Percentiles rank a stretch among this genome's conserved stretches.
Conservation (phyloP, 208 protist genomes). For the Trypanosoma platydactyli region DNA sequence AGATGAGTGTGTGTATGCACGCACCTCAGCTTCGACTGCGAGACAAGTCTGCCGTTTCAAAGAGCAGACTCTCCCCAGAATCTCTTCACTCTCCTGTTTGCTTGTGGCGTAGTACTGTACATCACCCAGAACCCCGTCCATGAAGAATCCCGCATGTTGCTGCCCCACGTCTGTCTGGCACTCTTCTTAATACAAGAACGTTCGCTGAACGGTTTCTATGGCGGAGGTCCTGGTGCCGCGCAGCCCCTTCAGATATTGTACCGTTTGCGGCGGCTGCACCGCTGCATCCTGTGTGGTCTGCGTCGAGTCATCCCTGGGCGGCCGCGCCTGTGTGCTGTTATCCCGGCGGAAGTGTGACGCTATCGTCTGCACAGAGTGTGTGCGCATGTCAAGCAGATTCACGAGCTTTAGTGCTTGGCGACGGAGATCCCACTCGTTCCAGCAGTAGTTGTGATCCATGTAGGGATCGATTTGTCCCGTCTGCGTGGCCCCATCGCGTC, state of each 20-base stretch:
- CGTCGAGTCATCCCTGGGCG: slow-evolving; percentile 57
- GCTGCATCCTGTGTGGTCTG: slow-evolving; percentile 87
- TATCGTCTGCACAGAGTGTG: slow-evolving; percentile 79
- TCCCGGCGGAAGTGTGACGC: slow-evolving; percentile 84
- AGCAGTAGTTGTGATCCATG: slow-evolving; percentile 90
- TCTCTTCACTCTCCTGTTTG: slow-evolving; percentile 2
- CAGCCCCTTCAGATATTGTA: slow-evolving; percentile 90
- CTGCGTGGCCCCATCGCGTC: slow-evolving; percentile 60
- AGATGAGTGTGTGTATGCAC: neutral
- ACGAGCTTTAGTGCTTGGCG: slow-evolving; percentile 90
- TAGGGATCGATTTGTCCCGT: slow-evolving; percentile 88
- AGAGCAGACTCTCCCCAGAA: neutral
- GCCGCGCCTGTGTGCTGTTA: slow-evolving; percentile 75
- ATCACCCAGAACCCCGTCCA: too few relatives aligned
- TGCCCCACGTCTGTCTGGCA: too few relatives aligned
- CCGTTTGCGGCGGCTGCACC: slow-evolving; percentile 72
- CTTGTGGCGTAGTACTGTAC: neutral
- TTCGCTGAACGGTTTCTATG: slow-evolving; percentile 79
- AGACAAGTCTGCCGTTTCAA: too few relatives aligned
- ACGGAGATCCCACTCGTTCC: slow-evolving; percentile 93
- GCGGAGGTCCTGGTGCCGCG: slow-evolving; percentile 72
- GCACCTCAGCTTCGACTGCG: too few relatives aligned
- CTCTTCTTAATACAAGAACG: slow-evolving; percentile 65
- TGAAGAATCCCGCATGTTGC: too few relatives aligned
- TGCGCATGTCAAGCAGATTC: slow-evolving; percentile 88